phyloP scores from a whole-genome alignment of 306 rosid species.

The Quercus rubra region DNA sequence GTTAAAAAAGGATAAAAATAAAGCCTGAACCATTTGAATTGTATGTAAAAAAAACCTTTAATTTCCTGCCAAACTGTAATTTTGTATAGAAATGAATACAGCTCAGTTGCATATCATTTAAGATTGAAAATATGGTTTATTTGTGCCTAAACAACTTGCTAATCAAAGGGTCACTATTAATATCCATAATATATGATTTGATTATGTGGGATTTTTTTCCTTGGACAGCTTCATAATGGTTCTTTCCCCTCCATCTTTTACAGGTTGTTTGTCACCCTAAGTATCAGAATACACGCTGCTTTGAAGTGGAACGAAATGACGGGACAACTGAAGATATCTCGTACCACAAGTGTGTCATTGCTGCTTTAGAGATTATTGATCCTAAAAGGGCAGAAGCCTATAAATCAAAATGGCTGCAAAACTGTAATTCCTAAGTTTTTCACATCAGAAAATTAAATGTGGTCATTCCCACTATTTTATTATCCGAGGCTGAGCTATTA shows the following conservation, averaged over 20 bases:
- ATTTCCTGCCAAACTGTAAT: neutral
- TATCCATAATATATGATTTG: neutral
- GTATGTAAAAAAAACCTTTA: neutral
- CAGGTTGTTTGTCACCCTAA: conserved; percentile 72
- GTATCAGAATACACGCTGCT: conserved; percentile 59
- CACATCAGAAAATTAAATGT: neutral
- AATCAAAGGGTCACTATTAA: neutral
- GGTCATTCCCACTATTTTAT: conserved; percentile 6
- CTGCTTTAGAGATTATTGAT: conserved; percentile 65
- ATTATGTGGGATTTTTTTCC: neutral
- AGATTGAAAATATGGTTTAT: neutral
- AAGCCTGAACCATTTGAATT: neutral
- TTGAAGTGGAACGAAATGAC: conserved; percentile 58
- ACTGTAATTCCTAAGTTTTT: conserved; percentile 14
- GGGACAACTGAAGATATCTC: conserved; percentile 80
- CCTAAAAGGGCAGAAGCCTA: conserved; percentile 51
- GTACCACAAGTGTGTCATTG: conserved; percentile 67
- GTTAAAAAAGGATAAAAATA: neutral
- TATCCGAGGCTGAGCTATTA: neutral
- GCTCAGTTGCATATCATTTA: neutral
- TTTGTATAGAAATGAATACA: neutral
- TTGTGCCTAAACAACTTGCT: neutral
- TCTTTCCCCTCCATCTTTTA: neutral
- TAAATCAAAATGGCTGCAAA: conserved; percentile 33
- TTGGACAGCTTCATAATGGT: neutral